These are phyloP conservation scores for Neurospora intermedia DNA, from an alignment of 495 filamentous ascomycete genomes.

Conservation along the genomic window DNA sequence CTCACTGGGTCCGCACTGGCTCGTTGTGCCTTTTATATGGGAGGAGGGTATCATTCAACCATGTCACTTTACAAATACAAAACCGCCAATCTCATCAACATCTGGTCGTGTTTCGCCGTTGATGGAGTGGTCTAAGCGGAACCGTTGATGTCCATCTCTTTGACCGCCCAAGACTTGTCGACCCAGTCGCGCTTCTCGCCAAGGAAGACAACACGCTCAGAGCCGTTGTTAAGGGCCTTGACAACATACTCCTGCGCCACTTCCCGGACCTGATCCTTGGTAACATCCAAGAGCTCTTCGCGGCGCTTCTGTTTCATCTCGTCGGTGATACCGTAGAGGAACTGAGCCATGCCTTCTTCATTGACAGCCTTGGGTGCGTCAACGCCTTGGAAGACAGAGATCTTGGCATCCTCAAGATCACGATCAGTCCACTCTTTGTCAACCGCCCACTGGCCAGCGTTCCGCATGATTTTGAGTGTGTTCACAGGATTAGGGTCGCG, in stretches of 20 bases:
- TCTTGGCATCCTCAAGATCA: slow-evolving; percentile 91
- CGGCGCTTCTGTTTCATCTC: slow-evolving; percentile 83
- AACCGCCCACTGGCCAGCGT: slow-evolving; percentile 73
- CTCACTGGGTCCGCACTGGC: not conserved
- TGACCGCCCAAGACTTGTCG: slow-evolving; percentile 39
- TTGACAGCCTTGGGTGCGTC: slow-evolving; percentile 86
- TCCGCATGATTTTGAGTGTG: slow-evolving; percentile 72
- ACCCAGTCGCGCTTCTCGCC: slow-evolving; percentile 80
- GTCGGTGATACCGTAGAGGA: slow-evolving; percentile 73
- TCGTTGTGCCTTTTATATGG: slow-evolving; percentile 4
- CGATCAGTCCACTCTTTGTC: slow-evolving; percentile 75
- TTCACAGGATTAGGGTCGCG: slow-evolving; percentile 94
- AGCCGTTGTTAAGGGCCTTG: slow-evolving; percentile 44
- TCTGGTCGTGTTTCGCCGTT: not conserved
- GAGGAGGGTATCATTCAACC: slow-evolving; percentile 36
- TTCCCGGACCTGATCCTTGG: slow-evolving; percentile 63
- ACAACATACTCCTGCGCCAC: slow-evolving; percentile 77
- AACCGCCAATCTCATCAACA: not conserved
- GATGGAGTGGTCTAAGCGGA: slow-evolving; percentile 12
- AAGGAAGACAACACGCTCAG: slow-evolving; percentile 56
- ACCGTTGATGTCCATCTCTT: slow-evolving; percentile 40
- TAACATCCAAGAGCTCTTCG: slow-evolving; percentile 81
- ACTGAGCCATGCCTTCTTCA: slow-evolving; percentile 74
- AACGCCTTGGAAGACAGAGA: slow-evolving; percentile 90
- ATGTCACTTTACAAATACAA: slow-evolving; percentile 21